These are phyloP conservation scores for Pezicula neosporulosa DNA, from an alignment of 2,329 filamentous ascomycete genomes.

Conservation along the genomic window DNA sequence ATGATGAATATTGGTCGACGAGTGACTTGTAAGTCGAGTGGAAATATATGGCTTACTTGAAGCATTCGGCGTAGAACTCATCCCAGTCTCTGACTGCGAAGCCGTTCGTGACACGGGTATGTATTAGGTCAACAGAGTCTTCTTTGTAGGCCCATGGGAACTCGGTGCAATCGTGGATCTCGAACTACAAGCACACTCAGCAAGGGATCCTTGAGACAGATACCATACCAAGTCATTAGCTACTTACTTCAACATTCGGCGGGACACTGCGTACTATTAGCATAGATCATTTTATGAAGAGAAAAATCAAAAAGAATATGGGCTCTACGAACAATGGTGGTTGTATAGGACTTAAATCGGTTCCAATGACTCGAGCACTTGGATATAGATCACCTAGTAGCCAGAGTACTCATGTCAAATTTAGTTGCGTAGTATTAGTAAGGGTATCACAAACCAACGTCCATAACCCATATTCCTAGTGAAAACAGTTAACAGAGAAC, in stretches of 20 bases:
- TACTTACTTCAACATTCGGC: constrained; percentile 25
- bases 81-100: constrained; percentile 33
- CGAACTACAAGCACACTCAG: constrained; percentile 42
- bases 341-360: constrained; percentile 26
- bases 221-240: constrained; percentile 10
- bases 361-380: constrained; percentile 13
- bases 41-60: neutral
- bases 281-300: neutral
- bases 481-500: neutral
- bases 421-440: constrained; percentile 16
- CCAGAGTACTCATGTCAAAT: neutral
- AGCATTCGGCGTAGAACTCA: constrained; percentile 10
- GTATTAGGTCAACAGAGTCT: constrained; percentile 11
- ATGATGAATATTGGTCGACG: constrained; percentile 17
- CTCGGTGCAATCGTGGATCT: constrained; percentile 48
- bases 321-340: constrained; percentile 12
- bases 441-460: constrained; percentile 14
- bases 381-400: constrained; percentile 26
- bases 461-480: constrained; percentile 13
- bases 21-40: too few species aligned
- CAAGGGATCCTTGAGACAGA: constrained; percentile 18
- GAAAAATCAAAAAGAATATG: neutral
- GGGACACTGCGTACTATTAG: constrained; percentile 12
- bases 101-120: constrained; percentile 12
- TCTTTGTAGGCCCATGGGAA: constrained; percentile 37